Conservation (phyloP, 73 alveolate genomes). For the Symbiodinium pilosum region DNA sequence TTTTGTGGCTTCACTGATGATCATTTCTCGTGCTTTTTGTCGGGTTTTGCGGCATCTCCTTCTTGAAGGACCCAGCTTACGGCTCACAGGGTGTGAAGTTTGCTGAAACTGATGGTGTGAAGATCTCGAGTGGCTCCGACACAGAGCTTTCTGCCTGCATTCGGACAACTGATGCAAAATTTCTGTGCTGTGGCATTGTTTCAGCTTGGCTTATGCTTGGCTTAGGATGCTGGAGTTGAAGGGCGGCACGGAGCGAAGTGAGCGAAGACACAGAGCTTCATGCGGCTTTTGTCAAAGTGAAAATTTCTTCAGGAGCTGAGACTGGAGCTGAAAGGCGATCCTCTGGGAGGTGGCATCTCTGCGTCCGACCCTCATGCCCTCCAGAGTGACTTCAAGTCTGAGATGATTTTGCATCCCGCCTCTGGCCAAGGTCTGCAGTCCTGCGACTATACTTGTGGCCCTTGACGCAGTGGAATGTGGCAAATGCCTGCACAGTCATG, state of each 20-base stretch:
- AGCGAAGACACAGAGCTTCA: too few species aligned
- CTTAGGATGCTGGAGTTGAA: slow-evolving; percentile 80
- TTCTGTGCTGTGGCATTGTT: not conserved
- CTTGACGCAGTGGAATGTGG: slow-evolving; percentile 90
- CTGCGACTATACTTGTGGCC: slow-evolving; percentile 88
- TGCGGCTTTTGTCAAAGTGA: not conserved
- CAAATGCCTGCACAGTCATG: slow-evolving; percentile 73
- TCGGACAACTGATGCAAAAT: too few species aligned
- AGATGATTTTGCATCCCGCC: too few species aligned
- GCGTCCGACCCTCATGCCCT: slow-evolving; percentile 22
- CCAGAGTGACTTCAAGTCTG: too few species aligned
- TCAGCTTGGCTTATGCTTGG: not conserved
- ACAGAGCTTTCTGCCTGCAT: slow-evolving; percentile 39
- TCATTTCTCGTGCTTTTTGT: not conserved
- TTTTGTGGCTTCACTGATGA: not conserved
- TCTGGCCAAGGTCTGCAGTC: slow-evolving; percentile 29
- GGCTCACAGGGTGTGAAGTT: slow-evolving; percentile 88
- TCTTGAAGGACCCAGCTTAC: slow-evolving; percentile 66
- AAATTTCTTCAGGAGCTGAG: slow-evolving; percentile 6
- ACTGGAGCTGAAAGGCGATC: slow-evolving; percentile 57
- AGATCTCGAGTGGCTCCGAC: slow-evolving; percentile 77
- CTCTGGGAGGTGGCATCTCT: slow-evolving; percentile 85
- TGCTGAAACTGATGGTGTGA: slow-evolving; percentile 78
- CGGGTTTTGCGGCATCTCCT: too few species aligned
- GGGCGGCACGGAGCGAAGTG: slow-evolving; percentile 55